Base-by-base conservation (phyloP, 2,329 filamentous ascomycete species). In the Fusarium palustre region DNA sequence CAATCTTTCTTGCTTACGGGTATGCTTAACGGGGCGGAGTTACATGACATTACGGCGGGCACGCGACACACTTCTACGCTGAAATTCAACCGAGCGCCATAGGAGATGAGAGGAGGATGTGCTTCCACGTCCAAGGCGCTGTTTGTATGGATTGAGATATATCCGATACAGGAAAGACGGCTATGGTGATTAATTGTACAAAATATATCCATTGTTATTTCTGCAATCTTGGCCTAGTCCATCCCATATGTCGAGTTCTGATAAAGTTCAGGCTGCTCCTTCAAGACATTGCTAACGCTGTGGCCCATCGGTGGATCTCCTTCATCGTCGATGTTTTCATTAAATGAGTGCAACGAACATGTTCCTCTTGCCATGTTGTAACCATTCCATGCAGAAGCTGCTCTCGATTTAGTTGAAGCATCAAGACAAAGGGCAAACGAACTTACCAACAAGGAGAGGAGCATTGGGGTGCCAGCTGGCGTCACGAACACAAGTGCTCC, bases 401-500 rank as follows among this genome's bases (percentile, higher is more conserved):
- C 42, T 60, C 39, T 18, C 34, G 16, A 16, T 52, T 76, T 52
- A 77, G 72, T 30, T 47, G 6, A 12, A 16, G 28, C 33, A 45
- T 24, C 16, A 18, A 13, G 15, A 31, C 30, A 12, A 11, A 3
- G 34, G 12, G 24, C 7, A 7, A 24, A 11, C 16, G 2, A 46
- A 82, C 84, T 80, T 76, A 87, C 86, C 86, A 74, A 86, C 94
- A 68, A 97, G 84, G 41, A 97, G 84, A 1, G 94, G 93, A 3
- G 91, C 92, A 69, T 86, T 91, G 1, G 94, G 94, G 81, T 97
- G 94, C 94, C 94, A 97, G 75, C 91, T 93, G 24, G 92, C 93
- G 82, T 97, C 94, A 34, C 94, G 85, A 22, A 97, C 92, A 70
- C 92, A 92, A 1, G 93, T 93, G 66, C 87, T 87, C 91, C 92